Conservation (phyloP, 495 filamentous ascomycete genomes). For the Hypoxylon crocopeplum region DNA sequence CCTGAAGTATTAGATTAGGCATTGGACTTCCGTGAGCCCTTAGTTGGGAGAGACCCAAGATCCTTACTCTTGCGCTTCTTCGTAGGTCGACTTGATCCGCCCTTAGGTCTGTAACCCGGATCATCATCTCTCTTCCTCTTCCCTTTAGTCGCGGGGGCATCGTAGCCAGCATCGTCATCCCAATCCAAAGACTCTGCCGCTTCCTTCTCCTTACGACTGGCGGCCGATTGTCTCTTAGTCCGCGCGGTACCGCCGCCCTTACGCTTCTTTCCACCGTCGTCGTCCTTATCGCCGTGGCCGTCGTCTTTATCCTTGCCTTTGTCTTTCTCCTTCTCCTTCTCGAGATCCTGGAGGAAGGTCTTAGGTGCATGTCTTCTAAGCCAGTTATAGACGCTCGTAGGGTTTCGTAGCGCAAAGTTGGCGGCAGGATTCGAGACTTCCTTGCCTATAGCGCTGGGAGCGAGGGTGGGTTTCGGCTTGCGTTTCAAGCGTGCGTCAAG, state of each 20-base stretch:
- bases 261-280: slow-evolving; percentile 43
- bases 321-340: slow-evolving; percentile 67
- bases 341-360: slow-evolving; percentile 82
- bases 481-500: slow-evolving; percentile 71
- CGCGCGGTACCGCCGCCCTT: slow-evolving; percentile 39
- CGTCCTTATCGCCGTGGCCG: slow-evolving; percentile 40
- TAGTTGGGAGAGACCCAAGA: slow-evolving; percentile 21
- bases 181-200: slow-evolving; percentile 47
- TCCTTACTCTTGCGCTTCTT: slow-evolving; percentile 66
- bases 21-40: slow-evolving; percentile 32
- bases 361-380: slow-evolving; percentile 81
- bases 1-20: slow-evolving; percentile 2
- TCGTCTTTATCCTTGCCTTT: slow-evolving; percentile 42
- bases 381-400: slow-evolving; percentile 90
- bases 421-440: slow-evolving; percentile 42
- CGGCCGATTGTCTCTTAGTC: slow-evolving; percentile 36
- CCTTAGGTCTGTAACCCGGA: slow-evolving; percentile 72
- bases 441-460: slow-evolving; percentile 54
- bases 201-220: slow-evolving; percentile 44
- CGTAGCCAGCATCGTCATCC: slow-evolving; percentile 59
- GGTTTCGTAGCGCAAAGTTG: slow-evolving; percentile 75
- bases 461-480: slow-evolving; percentile 48
- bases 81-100: slow-evolving; percentile 60
- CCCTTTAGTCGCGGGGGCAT: slow-evolving; percentile 28
- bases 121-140: slow-evolving; percentile 72